Evolutionary conservation across 202 grass and related monocot genomes (phyloP).

Genomic region (Sporobolus alterniflorus): DNA sequence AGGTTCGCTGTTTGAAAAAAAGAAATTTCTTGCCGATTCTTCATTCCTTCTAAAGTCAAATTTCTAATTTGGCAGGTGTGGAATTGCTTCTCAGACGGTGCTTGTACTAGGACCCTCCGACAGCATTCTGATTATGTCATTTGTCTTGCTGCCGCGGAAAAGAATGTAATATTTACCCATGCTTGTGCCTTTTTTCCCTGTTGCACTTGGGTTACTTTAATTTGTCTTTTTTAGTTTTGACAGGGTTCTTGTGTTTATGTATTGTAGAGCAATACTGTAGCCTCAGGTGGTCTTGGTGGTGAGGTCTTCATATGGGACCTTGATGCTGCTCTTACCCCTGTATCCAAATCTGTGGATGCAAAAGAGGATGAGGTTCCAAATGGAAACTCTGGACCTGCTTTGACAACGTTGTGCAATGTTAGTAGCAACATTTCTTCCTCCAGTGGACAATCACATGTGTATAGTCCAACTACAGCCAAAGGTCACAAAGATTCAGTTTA

Average conservation of each 20-base stretch:
- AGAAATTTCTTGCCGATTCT: slow-evolving; percentile 17
- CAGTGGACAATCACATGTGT: slow-evolving; percentile 70
- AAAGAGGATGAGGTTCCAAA: slow-evolving; percentile 78
- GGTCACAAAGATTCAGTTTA: slow-evolving; percentile 99
- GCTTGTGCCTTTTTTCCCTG: slow-evolving; percentile 26
- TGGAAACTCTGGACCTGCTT: slow-evolving; percentile 64
- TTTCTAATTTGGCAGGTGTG: slow-evolving; percentile 62
- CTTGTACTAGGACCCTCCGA: slow-evolving; percentile 79
- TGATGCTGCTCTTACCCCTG: slow-evolving; percentile 76
- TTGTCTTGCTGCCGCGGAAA: slow-evolving; percentile 86
- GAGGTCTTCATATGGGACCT: slow-evolving; percentile 99
- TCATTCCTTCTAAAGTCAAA: slow-evolving; percentile 19
- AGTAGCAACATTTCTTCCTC: slow-evolving; percentile 59
- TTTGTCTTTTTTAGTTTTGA: slow-evolving; percentile 22
- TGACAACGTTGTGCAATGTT: slow-evolving; percentile 66
- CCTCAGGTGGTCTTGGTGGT: slow-evolving; percentile 91
- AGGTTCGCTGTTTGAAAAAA: slow-evolving; percentile 59
- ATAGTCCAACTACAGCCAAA: slow-evolving; percentile 82
- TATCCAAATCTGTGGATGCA: slow-evolving; percentile 71
- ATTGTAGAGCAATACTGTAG: slow-evolving; percentile 87
- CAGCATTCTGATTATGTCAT: slow-evolving; percentile 98
- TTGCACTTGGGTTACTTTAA: background rate
- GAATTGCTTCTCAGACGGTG: slow-evolving; percentile 87
- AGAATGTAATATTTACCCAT: slow-evolving; percentile 68
- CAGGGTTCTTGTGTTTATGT: slow-evolving; percentile 35